A percentile compares a stretch with the other conserved stretches of the same genome.
Conservation (phyloP, 345 rosid genomes). For the Erodium maritimum region DNA sequence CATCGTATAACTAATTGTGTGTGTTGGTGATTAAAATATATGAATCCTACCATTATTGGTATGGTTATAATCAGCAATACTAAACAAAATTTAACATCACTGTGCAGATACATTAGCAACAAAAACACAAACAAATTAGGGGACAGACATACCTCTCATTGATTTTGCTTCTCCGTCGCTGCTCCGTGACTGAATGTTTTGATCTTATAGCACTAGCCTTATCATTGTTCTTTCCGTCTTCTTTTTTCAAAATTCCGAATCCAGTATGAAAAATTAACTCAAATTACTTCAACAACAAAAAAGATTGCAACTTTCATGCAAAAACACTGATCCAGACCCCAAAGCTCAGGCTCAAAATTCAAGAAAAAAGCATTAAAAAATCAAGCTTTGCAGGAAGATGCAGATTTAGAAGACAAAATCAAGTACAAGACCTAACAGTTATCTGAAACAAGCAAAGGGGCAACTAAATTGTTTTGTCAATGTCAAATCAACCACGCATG, state of each 20-base stretch:
- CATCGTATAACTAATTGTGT: neutral
- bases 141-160: slow-evolving; percentile 58
- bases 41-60: neutral
- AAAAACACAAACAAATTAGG: slow-evolving; percentile 5
- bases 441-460: too few species aligned
- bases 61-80: neutral
- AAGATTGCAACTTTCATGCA: neutral
- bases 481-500: neutral
- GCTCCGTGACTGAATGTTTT: slow-evolving; percentile 94
- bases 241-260: slow-evolving; percentile 1
- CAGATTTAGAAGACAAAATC: too few species aligned
- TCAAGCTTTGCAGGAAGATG: too few species aligned
- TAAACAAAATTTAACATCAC: neutral
- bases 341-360: neutral
- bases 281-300: too few species aligned
- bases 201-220: slow-evolving; percentile 73
- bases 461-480: too few species aligned
- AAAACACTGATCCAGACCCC: neutral
- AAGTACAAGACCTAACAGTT: too few species aligned
- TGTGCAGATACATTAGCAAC: neutral
- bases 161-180: slow-evolving; percentile 90
- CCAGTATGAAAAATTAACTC: neutral
- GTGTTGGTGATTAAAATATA: neutral
- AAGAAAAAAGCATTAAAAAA: too few species aligned
- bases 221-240: slow-evolving; percentile 53